phyloP scores from a whole-genome alignment of 2,329 filamentous ascomycete species.

The Hymenoscyphus fraxineus region DNA sequence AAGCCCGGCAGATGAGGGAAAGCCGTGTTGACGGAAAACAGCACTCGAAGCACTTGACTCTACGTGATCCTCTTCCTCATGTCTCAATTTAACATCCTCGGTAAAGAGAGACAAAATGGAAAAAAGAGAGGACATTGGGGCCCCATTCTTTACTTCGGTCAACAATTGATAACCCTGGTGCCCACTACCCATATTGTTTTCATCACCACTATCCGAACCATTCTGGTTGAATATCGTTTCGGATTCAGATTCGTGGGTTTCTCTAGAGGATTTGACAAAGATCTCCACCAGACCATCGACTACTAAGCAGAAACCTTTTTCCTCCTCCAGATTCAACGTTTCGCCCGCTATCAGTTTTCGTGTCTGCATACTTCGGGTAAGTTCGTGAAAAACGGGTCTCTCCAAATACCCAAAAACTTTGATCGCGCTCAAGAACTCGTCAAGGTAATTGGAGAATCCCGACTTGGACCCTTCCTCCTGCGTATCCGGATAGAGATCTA shows the following conservation, averaged over 20 bases:
- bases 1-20: conserved; percentile 28
- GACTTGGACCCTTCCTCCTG: conserved; percentile 88
- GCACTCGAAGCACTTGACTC: conserved; percentile 38
- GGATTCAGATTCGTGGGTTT: conserved; percentile 42
- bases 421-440: conserved; percentile 97
- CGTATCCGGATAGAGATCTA: conserved; percentile 91
- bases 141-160: conserved; percentile 95
- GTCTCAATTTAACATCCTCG: conserved; percentile 79
- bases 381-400: conserved; percentile 92
- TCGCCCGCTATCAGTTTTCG: conserved; percentile 93
- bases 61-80: conserved; percentile 54
- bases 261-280: conserved; percentile 84
- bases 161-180: conserved; percentile 90
- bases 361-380: conserved; percentile 97
- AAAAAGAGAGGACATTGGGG: conserved; percentile 97
- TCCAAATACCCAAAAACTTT: conserved; percentile 98
- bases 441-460: conserved; percentile 90
- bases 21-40: conserved; percentile 29
- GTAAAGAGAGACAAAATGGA: conserved; percentile 97
- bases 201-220: conserved; percentile 66
- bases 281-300: conserved; percentile 96
- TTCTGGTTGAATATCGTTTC: conserved; percentile 41
- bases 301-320: conserved; percentile 96
- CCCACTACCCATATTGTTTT: conserved; percentile 53
- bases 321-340: conserved; percentile 90